These are phyloP conservation scores for Tephrocybe rancida DNA, from an alignment of 768 basidiomycete genomes.

Conservation along the genomic window DNA sequence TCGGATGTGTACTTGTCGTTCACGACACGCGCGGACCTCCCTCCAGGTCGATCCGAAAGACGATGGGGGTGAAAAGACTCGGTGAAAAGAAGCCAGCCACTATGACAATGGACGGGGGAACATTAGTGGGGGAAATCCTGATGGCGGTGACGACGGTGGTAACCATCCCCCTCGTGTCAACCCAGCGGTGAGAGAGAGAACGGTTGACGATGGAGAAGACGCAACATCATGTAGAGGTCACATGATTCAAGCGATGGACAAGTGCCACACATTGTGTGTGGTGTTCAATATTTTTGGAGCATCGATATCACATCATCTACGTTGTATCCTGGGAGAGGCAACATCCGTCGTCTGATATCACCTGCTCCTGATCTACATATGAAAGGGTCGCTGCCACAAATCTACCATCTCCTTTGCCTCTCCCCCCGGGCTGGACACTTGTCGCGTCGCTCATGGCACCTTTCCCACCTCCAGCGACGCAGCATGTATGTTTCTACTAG, in stretches of 20 bases:
- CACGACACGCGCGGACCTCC: too few species aligned
- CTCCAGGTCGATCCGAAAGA: too few species aligned
- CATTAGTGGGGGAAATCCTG: too few species aligned
- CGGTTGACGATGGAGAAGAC: conserved; percentile 17
- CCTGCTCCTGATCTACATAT: background rate
- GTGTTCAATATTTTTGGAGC: background rate
- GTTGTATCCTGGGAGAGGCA: background rate
- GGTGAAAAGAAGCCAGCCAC: too few species aligned
- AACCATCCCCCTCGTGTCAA: too few species aligned
- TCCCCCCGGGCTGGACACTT: background rate
- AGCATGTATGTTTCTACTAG: background rate
- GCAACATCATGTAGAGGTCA: conserved; percentile 16
- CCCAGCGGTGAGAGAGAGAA: conserved; percentile 23
- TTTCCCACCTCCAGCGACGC: background rate
- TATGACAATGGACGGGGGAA: too few species aligned
- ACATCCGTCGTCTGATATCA: too few species aligned
- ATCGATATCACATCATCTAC: background rate
- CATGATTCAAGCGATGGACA: background rate
- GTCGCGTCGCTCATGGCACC: background rate
- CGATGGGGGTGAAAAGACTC: too few species aligned
- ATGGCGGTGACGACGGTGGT: too few species aligned
- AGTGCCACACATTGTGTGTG: background rate
- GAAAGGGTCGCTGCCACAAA: too few species aligned
- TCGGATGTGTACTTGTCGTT: too few species aligned
- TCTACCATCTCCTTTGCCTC: too few species aligned